These are phyloP conservation scores for Cryptococcus amylolentus DNA, from an alignment of 1,284 basidiomycete species.

Conservation along the genomic window DNA sequence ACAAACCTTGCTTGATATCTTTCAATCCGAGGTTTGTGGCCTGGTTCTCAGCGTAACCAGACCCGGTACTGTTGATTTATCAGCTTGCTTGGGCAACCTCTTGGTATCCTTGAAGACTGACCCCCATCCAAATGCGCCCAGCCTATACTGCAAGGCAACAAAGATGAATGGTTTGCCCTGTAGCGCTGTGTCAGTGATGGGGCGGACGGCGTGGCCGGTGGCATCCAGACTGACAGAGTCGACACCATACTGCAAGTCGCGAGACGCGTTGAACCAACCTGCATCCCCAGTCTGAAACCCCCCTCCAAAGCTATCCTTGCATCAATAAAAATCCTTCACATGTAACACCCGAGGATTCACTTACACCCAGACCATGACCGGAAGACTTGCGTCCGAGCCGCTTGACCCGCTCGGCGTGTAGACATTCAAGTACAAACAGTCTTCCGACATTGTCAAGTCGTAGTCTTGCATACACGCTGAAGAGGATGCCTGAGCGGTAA, in stretches of 20 bases:
- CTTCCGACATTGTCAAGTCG: constrained; percentile 28
- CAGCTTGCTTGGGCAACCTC: constrained; percentile 1
- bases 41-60: constrained; percentile 31
- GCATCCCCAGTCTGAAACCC: constrained; percentile 5
- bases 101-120: neutral
- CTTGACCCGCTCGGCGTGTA: constrained; percentile 23
- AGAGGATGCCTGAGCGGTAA: constrained; percentile 5
- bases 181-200: neutral
- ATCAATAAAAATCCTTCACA: neutral
- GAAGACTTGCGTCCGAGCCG: constrained; percentile 3
- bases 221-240: neutral
- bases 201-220: constrained; percentile 1
- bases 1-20: constrained; percentile 51
- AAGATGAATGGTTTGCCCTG: constrained; percentile 42
- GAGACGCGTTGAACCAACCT: neutral
- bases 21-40: constrained; percentile 45
- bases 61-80: constrained; percentile 11
- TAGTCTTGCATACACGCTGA: constrained; percentile 18
- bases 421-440: constrained; percentile 51
- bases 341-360: neutral
- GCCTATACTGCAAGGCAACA: constrained; percentile 52
- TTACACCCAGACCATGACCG: constrained; percentile 10
- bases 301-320: neutral
- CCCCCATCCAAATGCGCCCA: constrained; percentile 52
- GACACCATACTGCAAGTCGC: too few relatives aligned